Evolutionary conservation across 371 early-diverging fungal species (phyloP).

Genomic region (Syncephalastrum sp.): DNA sequence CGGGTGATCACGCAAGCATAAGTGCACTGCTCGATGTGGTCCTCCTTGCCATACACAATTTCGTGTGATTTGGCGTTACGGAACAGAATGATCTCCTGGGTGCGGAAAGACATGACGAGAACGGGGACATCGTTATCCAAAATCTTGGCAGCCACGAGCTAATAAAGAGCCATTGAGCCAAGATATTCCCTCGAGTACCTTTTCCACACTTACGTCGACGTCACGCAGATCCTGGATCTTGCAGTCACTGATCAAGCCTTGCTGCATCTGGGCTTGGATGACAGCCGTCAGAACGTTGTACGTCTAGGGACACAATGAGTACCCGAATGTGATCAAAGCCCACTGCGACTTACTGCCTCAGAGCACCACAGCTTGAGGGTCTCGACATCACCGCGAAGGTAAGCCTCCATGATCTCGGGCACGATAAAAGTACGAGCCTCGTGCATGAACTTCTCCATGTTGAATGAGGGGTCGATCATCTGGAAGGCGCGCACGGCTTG

Average conservation of each 20-base stretch:
- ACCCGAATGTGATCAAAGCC: background rate
- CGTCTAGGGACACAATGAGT: constrained; percentile 48
- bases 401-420: constrained; percentile 97
- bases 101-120: constrained; percentile 85
- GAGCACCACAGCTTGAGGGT: constrained; percentile 91
- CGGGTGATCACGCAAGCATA: constrained; percentile 91
- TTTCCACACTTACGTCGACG: constrained; percentile 67
- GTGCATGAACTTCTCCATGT: constrained; percentile 82
- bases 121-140: constrained; percentile 92
- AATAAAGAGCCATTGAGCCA: background rate
- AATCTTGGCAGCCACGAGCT: constrained; percentile 79
- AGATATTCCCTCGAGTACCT: background rate
- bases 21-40: constrained; percentile 82
- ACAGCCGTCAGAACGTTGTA: constrained; percentile 87
- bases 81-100: constrained; percentile 94
- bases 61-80: constrained; percentile 82
- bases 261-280: constrained; percentile 81
- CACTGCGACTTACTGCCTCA: constrained; percentile 64
- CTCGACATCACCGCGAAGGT: constrained; percentile 80
- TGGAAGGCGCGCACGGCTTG: constrained; percentile 83
- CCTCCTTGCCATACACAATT: constrained; percentile 87
- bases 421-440: constrained; percentile 90
- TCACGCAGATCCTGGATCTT: constrained; percentile 91
- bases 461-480: constrained; percentile 85
- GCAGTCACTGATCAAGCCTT: constrained; percentile 90